These are phyloP conservation scores for Phaffomyces antillensis DNA, from an alignment of 805 yeast genomes.

Conservation along the genomic window DNA sequence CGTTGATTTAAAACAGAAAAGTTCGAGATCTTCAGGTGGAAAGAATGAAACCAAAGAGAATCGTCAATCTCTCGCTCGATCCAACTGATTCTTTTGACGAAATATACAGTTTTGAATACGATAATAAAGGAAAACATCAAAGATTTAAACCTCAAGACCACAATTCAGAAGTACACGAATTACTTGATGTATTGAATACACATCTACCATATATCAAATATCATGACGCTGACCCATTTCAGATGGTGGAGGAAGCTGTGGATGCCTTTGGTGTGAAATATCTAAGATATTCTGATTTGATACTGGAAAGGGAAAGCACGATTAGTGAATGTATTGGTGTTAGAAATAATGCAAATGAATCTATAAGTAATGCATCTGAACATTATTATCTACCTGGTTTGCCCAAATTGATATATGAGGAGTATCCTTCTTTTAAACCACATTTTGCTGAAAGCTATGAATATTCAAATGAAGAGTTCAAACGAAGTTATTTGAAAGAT, in stretches of 20 bases:
- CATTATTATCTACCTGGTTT: constrained; percentile 18
- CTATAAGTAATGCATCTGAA: constrained; percentile 10
- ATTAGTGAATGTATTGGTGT: constrained; percentile 17
- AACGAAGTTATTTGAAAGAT: constrained; percentile 4
- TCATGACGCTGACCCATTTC: constrained; percentile 18
- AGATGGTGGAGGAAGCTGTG: constrained; percentile 11
- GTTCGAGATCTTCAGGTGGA: too few species aligned
- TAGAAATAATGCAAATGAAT: constrained; percentile 4
- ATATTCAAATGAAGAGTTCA: constrained; percentile 12
- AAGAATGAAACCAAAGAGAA: too few species aligned
- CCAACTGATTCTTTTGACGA: too few species aligned
- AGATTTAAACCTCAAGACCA: neutral
- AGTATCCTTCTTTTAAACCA: constrained; percentile 21
- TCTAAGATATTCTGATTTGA: constrained; percentile 11
- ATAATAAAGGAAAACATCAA: constrained; percentile 2
- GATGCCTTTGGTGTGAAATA: constrained; percentile 3
- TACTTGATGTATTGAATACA: constrained; percentile 9
- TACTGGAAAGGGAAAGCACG: constrained; percentile 18
- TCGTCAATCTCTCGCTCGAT: too few species aligned
- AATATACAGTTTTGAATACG: neutral
- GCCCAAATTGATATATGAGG: constrained; percentile 18
- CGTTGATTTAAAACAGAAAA: too few species aligned
- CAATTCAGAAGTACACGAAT: too few species aligned
- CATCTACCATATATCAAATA: constrained; percentile 19
- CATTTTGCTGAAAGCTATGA: constrained; percentile 10